Base-by-base conservation (phyloP, 768 basidiomycete species). In the Boletus bicolor region DNA sequence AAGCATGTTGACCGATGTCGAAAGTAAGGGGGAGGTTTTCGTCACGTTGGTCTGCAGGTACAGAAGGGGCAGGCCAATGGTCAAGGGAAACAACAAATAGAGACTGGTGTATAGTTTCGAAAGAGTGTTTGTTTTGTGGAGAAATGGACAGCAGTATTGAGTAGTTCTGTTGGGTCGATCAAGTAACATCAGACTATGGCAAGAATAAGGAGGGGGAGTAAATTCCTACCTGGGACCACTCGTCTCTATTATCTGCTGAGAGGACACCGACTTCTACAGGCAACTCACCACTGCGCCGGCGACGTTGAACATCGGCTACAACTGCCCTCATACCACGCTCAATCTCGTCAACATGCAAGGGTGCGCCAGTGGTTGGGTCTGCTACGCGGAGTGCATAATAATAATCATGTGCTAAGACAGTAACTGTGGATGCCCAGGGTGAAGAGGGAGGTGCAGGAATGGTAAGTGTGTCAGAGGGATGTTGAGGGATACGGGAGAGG, bases 71-170 rank as follows among this genome's bases (percentile, higher is more conserved):
- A 4, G 87, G 84, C 58, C 83, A 84, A 48, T 85, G 80, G 61
- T 98, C 95, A 24, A 98, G 83, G 49, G 85, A 89, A 55, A 98
- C 77, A 4, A 79, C 83, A 72, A 97, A 84, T 37, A 94, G 74
- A 9, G 88, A 87, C n/a, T 85, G 76, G 14, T 87, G 81, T 56
- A 97, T 84, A 4, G 77, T 75, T 51, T 82, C 72, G 42, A 91
- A 79, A 0, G 78, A 82, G n/a, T 66, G 55, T 5, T 71, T 75
- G 70, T 98, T 98, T 26, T 60, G 54, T 0, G 85, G 78, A 3
- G 89, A 88, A 32, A 95, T 72, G 2, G 81, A 75, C 7, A 90
- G 72, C 11, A 97, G 79, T 54, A 83, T 76, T 54, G 81, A 68
- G 42, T 92, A 82, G 61, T 92, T 93, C 93, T 64, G 43, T 47